Conservation (phyloP, 768 basidiomycete species). For the Royoungia palumana region DNA sequence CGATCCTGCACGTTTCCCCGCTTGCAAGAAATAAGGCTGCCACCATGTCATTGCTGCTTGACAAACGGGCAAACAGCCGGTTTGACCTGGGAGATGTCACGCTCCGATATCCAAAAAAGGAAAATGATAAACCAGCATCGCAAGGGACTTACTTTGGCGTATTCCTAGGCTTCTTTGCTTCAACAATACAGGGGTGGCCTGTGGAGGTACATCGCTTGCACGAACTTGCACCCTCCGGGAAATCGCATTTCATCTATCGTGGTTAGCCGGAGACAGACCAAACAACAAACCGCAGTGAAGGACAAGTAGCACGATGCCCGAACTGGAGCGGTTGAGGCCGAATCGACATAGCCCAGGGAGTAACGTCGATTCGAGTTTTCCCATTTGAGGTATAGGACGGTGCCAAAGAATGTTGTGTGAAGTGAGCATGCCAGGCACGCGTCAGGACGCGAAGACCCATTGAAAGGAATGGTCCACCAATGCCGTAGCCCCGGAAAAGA, state of each 20-base stretch:
- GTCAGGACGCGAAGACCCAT: conserved; percentile 2
- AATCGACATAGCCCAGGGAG: conserved; percentile 12
- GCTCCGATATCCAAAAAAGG: conserved; percentile 23
- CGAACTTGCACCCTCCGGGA: conserved; percentile 66
- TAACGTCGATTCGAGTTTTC: conserved; percentile 1
- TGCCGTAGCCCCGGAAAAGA: conserved; percentile 16
- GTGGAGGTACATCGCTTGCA: conserved; percentile 73
- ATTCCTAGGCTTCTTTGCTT: conserved; percentile 74
- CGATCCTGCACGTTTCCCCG: conserved; percentile 6
- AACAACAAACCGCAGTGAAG: conserved; percentile 9
- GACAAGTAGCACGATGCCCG: conserved; percentile 1
- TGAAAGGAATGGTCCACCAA: conserved; percentile 3
- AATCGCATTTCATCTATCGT: conserved; percentile 81
- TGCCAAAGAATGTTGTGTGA: conserved; percentile 3
- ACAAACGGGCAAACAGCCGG: conserved; percentile 11
- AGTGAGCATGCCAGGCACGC: neutral
- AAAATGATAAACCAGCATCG: conserved; percentile 19
- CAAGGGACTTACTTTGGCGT: conserved; percentile 71
- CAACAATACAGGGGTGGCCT: conserved; percentile 78
- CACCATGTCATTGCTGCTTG: conserved; percentile 11
- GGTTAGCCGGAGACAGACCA: conserved; percentile 9
- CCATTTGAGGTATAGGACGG: conserved; percentile 12
- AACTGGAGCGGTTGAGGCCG: neutral
- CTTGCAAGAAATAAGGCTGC: conserved; percentile 13
- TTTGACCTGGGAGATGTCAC: conserved; percentile 18